These are phyloP conservation scores for Pseudogymnoascus sp. DNA, from an alignment of 2,329 filamentous ascomycete species.

Conservation along the genomic window DNA sequence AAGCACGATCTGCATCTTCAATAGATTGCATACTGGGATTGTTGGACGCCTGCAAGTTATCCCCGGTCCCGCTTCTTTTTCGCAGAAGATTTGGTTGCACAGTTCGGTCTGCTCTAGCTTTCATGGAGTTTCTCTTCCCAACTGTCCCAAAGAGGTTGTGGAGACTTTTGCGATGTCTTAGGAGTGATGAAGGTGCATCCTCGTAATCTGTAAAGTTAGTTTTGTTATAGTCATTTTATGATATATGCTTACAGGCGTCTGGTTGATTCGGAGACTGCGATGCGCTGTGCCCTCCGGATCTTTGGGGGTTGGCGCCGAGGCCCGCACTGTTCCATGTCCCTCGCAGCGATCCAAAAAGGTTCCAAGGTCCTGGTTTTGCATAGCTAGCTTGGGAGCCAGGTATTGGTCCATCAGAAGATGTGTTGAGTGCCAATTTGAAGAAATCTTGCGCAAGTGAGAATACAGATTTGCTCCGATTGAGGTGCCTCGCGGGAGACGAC, in stretches of 20 bases:
- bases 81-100: neutral
- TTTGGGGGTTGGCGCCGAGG: neutral
- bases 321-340: neutral
- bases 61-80: neutral
- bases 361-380: neutral
- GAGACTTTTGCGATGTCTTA: constrained; percentile 21
- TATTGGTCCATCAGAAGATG: neutral
- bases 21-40: neutral
- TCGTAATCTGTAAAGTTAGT: neutral
- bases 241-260: neutral
- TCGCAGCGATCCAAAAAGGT: neutral
- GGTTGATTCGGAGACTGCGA: neutral
- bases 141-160: constrained; percentile 21
- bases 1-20: neutral
- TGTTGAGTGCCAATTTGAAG: neutral
- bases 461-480: constrained; percentile 7
- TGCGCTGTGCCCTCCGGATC: neutral
- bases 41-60: neutral
- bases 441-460: constrained; percentile 11
- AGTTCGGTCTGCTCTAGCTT: constrained; percentile 15
- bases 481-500: neutral
- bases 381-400: neutral
- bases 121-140: constrained; percentile 15
- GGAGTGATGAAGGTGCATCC: neutral
- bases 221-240: neutral